Conservation (phyloP, 768 basidiomycete genomes). For the Melanogaster broomeanus region DNA sequence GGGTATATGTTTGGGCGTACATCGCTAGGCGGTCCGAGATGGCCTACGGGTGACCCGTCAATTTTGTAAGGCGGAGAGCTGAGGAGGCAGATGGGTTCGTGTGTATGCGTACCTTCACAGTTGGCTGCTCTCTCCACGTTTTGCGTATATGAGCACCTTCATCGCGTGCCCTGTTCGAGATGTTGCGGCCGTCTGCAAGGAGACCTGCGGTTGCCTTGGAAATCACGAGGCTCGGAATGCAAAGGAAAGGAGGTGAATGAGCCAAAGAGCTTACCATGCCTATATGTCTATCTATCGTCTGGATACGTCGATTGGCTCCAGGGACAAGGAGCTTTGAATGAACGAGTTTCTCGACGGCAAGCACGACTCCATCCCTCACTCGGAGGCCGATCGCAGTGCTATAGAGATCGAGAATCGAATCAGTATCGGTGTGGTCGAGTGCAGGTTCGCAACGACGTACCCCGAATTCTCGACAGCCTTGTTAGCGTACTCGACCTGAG, state of each 20-base stretch:
- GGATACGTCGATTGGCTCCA: slow-evolving; percentile 89
- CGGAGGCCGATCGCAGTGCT: slow-evolving; percentile 97
- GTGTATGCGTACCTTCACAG: slow-evolving; percentile 66
- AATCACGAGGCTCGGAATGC: slow-evolving; percentile 1
- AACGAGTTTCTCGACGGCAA: slow-evolving; percentile 97
- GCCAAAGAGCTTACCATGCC: slow-evolving; percentile 65
- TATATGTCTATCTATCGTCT: slow-evolving; percentile 90
- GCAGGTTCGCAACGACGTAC: slow-evolving; percentile 40
- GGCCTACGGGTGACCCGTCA: slow-evolving; percentile 33
- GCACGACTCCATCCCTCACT: slow-evolving; percentile 90
- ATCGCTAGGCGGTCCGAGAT: slow-evolving; percentile 78
- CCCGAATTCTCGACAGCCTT: slow-evolving; percentile 99
- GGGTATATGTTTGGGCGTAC: slow-evolving; percentile 95
- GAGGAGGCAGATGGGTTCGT: background rate
- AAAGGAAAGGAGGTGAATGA: background rate
- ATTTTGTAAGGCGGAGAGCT: background rate
- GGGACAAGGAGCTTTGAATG: slow-evolving; percentile 96
- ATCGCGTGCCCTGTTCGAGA: slow-evolving; percentile 81
- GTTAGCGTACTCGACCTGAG: slow-evolving; percentile 93
- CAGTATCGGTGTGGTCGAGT: background rate
- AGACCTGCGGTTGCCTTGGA: slow-evolving; percentile 88
- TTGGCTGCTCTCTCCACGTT: slow-evolving; percentile 68
- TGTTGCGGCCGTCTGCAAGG: slow-evolving; percentile 88
- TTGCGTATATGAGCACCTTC: slow-evolving; percentile 79
- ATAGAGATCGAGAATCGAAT: background rate